Percentiles rank a stretch among this genome's conserved stretches.
phyloP scores from a whole-genome alignment of 805 yeast genomes.

The Yarrowia bubula region DNA sequence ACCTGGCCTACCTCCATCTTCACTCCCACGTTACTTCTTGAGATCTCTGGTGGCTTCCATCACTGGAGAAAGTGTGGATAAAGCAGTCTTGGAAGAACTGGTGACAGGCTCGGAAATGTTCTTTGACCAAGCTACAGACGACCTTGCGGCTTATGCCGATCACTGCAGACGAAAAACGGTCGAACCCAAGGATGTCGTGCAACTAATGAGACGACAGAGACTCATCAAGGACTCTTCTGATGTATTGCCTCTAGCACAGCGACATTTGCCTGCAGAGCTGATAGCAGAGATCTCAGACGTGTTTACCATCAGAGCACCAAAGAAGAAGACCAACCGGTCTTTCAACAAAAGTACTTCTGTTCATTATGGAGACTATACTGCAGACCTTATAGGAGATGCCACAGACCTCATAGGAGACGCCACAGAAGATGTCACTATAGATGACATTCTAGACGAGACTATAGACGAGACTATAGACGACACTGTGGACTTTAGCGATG shows the following conservation, averaged over 20 bases:
- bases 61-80: conserved; percentile 22
- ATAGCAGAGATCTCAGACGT: conserved; percentile 24
- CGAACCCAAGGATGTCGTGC: conserved; percentile 35
- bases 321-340: neutral
- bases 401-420: too few species aligned
- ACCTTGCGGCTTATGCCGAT: conserved; percentile 38
- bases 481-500: too few species aligned
- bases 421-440: too few species aligned
- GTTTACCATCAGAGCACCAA: conserved; percentile 11
- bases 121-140: conserved; percentile 37
- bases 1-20: neutral
- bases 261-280: conserved; percentile 38
- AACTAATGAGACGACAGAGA: conserved; percentile 40
- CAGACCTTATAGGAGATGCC: too few species aligned
- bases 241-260: conserved; percentile 36
- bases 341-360: too few species aligned
- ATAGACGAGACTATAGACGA: too few species aligned
- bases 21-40: conserved; percentile 28
- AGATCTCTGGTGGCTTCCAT: conserved; percentile 29
- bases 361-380: too few species aligned
- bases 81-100: conserved; percentile 35
- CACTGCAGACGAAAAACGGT: conserved; percentile 39
- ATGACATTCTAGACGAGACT: too few species aligned
- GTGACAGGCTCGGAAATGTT: conserved; percentile 36
- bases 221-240: conserved; percentile 32